phyloP scores from a whole-genome alignment of 179 eudicot species.

The Nepenthes alata region DNA sequence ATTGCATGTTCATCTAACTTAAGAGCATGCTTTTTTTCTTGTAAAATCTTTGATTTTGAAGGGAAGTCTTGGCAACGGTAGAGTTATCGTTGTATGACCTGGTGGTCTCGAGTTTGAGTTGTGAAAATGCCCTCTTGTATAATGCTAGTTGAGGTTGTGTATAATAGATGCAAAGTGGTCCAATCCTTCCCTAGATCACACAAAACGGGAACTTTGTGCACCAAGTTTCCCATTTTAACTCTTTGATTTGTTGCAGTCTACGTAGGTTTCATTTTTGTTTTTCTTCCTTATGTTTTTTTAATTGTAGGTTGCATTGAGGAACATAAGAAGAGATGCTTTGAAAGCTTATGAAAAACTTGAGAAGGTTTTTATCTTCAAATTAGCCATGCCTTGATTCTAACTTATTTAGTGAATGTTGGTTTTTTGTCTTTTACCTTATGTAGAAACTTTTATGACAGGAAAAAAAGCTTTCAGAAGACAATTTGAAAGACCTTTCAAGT shows the following conservation, averaged over 20 bases:
- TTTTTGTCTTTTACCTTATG: conserved; percentile 7
- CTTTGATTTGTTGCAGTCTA: no score
- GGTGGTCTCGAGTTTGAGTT: background rate
- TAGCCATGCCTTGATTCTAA: background rate
- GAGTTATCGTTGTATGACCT: background rate
- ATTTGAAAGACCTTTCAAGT: conserved; percentile 69
- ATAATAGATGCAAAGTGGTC: no score
- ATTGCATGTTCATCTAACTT: no score
- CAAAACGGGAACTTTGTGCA: no score
- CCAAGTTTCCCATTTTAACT: no score
- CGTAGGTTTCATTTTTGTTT: background rate
- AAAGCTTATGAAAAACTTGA: conserved; percentile 83
- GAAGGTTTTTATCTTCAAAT: conserved; percentile 42
- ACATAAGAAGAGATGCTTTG: conserved; percentile 87
- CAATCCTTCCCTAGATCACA: no score
- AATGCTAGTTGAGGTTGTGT: background rate
- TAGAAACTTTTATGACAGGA: conserved; percentile 36
- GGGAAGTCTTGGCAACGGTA: no score
- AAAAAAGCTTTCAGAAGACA: conserved; percentile 91
- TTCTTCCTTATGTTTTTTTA: background rate
- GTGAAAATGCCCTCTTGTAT: background rate
- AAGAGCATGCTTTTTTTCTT: no score
- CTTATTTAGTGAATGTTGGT: background rate
- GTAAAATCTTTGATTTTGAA: no score
- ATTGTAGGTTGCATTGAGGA: conserved; percentile 73